Base-by-base conservation (phyloP, 257 asterid genomes). In the Scutellaria galericulata region DNA sequence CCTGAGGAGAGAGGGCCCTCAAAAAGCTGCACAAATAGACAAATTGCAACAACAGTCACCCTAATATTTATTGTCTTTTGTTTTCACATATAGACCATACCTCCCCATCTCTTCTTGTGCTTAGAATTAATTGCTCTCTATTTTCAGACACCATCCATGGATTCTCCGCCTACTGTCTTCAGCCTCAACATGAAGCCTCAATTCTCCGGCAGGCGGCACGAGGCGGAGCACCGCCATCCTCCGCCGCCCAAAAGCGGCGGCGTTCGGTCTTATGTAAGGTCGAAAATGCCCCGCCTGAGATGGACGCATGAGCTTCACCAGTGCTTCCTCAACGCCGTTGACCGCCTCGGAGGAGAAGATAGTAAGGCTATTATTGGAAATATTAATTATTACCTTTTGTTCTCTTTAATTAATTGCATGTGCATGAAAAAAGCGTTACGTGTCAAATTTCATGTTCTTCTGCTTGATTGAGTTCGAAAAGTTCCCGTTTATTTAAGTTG, bases 221-320 rank as follows among this genome's bases (percentile, higher is more conserved):
- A 6, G 68, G 22, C 46, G 53, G 81, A 64, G 4, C 31, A 11
- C 11, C 40, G 42, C 1, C 57, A 55, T 5, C 52, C 81, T 0
- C 79, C 78, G 1, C 39, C 70, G 1, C 31, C 46, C 3, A 63
- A 71, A 15, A 31, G 37, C 37, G 2, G 37, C 48, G 75, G 80
- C 8, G 87, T 86, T 46, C 78, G 95, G 39, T 84, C 95, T 42
- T 90, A 90, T 66, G 78, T 77, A 2, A 79, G 96, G 85, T 86
- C 95, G 1, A 86, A 81, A 51, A 45, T 66, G 73, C 96, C 96
- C 0, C 80, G 96, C 6, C 76, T 90, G 20, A 68, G 81, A 75
- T 90, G 96, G 96, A 90, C 95, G 0, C 71, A 75, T 1, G 92
- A 88, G 62, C 97, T 90, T 68, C 97, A 90, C 22, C 88, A 70